A percentile compares a stretch with the other conserved stretches of the same genome.
These are phyloP conservation scores for Petrea volubilis DNA, from an alignment of 257 asterid genomes.

Conservation along the genomic window DNA sequence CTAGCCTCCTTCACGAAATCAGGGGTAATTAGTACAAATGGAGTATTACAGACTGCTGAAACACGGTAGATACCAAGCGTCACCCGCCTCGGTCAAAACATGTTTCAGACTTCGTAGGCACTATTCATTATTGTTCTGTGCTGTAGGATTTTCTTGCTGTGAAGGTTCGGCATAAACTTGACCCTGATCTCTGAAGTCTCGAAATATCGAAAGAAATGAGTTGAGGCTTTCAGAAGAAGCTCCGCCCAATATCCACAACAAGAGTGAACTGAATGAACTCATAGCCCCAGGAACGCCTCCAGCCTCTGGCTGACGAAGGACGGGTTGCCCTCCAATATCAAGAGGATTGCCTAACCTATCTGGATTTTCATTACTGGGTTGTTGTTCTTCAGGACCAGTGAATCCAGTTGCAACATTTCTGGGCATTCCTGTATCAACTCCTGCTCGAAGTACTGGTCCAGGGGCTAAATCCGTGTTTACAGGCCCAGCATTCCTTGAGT, in stretches of 20 bases:
- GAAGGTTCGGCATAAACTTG: slow-evolving; percentile 63
- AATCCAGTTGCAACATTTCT: slow-evolving; percentile 45
- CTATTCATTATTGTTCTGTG: slow-evolving; percentile 45
- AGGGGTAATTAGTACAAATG: not conserved
- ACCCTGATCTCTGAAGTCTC: slow-evolving; percentile 86
- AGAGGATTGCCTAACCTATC: slow-evolving; percentile 65
- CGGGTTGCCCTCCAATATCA: slow-evolving; percentile 59
- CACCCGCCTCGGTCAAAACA: not conserved
- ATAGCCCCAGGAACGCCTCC: slow-evolving; percentile 70
- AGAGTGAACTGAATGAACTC: slow-evolving; percentile 81
- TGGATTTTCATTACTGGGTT: slow-evolving; percentile 40
- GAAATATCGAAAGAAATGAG: slow-evolving; percentile 83
- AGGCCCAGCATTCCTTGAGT: slow-evolving; percentile 62
- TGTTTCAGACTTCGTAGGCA: no score
- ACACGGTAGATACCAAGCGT: not conserved
- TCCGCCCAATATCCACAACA: slow-evolving; percentile 94
- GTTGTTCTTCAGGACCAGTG: slow-evolving; percentile 47
- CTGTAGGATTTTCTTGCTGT: slow-evolving; percentile 51
- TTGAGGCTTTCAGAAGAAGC: slow-evolving; percentile 94
- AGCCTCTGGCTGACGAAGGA: slow-evolving; percentile 58
- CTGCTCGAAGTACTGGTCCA: slow-evolving; percentile 47
- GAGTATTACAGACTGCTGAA: slow-evolving; percentile 11
- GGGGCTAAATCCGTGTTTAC: slow-evolving; percentile 49
- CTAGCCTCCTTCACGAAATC: not conserved
- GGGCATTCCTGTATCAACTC: slow-evolving; percentile 39